These are phyloP conservation scores for Trematosphaeria pertusa DNA, from an alignment of 2,329 filamentous ascomycete genomes.

Conservation along the genomic window DNA sequence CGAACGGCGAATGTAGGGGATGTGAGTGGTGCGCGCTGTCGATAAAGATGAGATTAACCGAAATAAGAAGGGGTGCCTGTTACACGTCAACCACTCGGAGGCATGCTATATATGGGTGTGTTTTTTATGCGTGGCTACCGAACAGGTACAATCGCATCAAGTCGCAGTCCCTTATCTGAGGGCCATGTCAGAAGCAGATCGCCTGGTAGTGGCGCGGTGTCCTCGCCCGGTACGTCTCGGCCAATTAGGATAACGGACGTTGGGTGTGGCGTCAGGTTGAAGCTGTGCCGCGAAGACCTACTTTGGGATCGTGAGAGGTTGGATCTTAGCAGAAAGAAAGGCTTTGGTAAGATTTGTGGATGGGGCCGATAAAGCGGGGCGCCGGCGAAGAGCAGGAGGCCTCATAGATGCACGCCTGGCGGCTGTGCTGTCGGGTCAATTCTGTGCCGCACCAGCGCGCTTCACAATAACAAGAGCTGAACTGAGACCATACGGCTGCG, in stretches of 20 bases:
- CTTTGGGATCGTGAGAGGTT: neutral
- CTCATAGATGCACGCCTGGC: too few relatives aligned
- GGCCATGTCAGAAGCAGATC: neutral
- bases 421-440: too few relatives aligned
- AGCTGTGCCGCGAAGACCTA: neutral
- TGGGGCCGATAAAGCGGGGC: neutral
- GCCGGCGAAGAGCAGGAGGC: too few relatives aligned
- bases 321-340: neutral
- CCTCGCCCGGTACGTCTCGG: neutral
- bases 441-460: too few relatives aligned
- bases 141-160: neutral
- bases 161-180: neutral
- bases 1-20: neutral
- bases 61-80: conserved; percentile 10
- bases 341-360: neutral
- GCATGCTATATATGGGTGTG: conserved; percentile 3
- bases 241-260: neutral
- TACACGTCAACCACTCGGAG: conserved; percentile 7
- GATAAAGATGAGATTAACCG: conserved; percentile 7
- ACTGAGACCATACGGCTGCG: too few relatives aligned
- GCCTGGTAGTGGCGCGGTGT: neutral
- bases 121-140: neutral
- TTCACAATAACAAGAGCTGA: too few relatives aligned
- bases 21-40: neutral
- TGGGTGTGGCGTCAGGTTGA: neutral